Evolutionary conservation across 768 basidiomycete species (phyloP).

Genomic region (Boletus huronensis): DNA sequence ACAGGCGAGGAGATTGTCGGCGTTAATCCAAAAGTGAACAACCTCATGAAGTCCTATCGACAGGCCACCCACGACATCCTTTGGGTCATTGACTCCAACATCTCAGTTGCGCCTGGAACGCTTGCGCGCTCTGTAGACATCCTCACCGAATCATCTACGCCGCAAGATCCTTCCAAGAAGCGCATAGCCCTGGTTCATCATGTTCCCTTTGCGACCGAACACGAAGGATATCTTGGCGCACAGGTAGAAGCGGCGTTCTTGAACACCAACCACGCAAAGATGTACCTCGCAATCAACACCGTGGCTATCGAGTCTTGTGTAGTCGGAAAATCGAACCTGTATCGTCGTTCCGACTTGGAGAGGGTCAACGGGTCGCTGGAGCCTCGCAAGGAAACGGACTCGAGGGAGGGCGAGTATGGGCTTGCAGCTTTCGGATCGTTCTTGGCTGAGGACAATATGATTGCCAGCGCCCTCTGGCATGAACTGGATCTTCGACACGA

Average conservation of each 20-base stretch:
- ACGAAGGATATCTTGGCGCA: constrained; percentile 69
- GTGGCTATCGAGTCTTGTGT: constrained; percentile 91
- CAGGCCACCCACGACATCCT: constrained; percentile 83
- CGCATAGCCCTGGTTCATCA: constrained; percentile 90
- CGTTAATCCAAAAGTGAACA: constrained; percentile 97
- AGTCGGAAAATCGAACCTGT: constrained; percentile 94
- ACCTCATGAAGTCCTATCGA: constrained; percentile 81
- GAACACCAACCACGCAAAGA: constrained; percentile 96
- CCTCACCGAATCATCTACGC: constrained; percentile 46
- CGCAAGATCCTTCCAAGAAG: constrained; percentile 33
- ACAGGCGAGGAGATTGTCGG: constrained; percentile 82
- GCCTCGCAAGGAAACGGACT: constrained; percentile 33
- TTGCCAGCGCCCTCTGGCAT: constrained; percentile 89
- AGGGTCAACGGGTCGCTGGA: constrained; percentile 64
- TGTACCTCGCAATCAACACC: constrained; percentile 94
- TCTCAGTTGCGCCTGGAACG: constrained; percentile 72
- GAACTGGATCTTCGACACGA: constrained; percentile 86
- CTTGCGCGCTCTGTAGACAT: constrained; percentile 82
- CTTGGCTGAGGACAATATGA: constrained; percentile 98
- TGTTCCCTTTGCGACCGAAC: constrained; percentile 82
- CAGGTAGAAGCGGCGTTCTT: constrained; percentile 90
- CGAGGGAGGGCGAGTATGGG: constrained; percentile 40
- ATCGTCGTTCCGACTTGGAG: constrained; percentile 85
- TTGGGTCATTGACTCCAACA: constrained; percentile 97
- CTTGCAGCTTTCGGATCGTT: constrained; percentile 81